Evolutionary conservation across 2,329 filamentous ascomycete species (phyloP).

Genomic region (Coleophoma cylindrospora): DNA sequence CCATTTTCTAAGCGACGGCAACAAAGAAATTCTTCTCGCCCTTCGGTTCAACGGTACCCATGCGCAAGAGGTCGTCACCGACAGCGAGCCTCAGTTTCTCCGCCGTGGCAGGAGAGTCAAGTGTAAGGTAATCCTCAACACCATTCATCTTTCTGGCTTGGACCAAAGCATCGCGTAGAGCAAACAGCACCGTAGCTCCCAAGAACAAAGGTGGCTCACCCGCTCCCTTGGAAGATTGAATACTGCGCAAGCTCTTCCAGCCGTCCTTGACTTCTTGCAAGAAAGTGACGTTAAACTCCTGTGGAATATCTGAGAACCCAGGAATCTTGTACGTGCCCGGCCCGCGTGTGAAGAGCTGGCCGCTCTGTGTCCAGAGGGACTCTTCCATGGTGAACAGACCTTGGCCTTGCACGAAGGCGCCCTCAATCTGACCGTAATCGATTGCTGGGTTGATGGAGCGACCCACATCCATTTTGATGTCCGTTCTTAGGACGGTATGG

Average conservation of each 20-base stretch:
- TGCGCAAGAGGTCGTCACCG: slow-evolving; percentile 26
- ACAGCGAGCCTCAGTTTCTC: slow-evolving; percentile 39
- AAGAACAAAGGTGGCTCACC: slow-evolving; percentile 60
- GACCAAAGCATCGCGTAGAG: slow-evolving; percentile 46
- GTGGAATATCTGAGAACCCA: slow-evolving; percentile 81
- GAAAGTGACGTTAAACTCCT: slow-evolving; percentile 44
- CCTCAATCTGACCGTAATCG: slow-evolving; percentile 78
- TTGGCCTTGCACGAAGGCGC: slow-evolving; percentile 73
- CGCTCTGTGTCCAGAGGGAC: slow-evolving; percentile 56
- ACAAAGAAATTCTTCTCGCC: slow-evolving; percentile 28
- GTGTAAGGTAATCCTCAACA: slow-evolving; percentile 33
- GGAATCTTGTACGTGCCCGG: slow-evolving; percentile 81
- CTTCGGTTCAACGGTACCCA: slow-evolving; percentile 21
- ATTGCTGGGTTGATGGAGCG: slow-evolving; percentile 63
- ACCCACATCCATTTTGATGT: slow-evolving; percentile 95
- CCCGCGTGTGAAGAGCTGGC: slow-evolving; percentile 59
- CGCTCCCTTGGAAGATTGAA: slow-evolving; percentile 48
- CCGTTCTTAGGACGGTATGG: slow-evolving; percentile 81
- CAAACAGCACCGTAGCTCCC: slow-evolving; percentile 47
- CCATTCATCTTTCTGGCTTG: slow-evolving; percentile 43
- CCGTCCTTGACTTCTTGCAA: slow-evolving; percentile 30
- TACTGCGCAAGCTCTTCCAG: slow-evolving; percentile 46
- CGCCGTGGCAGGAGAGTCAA: slow-evolving; percentile 44
- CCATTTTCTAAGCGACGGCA: not conserved
- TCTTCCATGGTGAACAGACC: slow-evolving; percentile 75